Conservation (phyloP, 2,329 filamentous ascomycete genomes). For the Aspergillus vadensis region DNA sequence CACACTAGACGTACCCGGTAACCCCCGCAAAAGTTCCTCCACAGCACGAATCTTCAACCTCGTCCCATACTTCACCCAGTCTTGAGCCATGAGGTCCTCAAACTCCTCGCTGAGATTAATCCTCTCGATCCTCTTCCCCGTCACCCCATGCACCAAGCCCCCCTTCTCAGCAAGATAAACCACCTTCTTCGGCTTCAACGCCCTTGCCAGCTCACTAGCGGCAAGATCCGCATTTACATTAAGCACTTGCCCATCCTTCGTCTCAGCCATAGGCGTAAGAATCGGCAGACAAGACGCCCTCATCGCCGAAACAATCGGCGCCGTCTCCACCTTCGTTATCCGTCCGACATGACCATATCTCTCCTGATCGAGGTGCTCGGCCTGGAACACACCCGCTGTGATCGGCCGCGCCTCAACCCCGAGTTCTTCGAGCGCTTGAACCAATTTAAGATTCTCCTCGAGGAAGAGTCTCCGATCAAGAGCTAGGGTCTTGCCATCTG, state of each 20-base stretch:
- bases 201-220: conserved; percentile 85
- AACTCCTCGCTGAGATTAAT: conserved; percentile 98
- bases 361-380: conserved; percentile 92
- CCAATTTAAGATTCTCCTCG: conserved; percentile 90
- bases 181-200: conserved; percentile 91
- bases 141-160: conserved; percentile 88
- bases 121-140: conserved; percentile 87
- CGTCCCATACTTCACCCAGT: conserved; percentile 93
- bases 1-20: conserved; percentile 91
- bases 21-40: conserved; percentile 83
- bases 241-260: conserved; percentile 82
- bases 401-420: conserved; percentile 88
- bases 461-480: conserved; percentile 91
- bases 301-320: conserved; percentile 87
- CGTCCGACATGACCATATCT: conserved; percentile 96
- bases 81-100: conserved; percentile 85
- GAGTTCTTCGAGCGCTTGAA: conserved; percentile 84
- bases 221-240: conserved; percentile 99
- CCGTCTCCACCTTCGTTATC: conserved; percentile 87
- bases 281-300: conserved; percentile 89
- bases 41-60: conserved; percentile 96
- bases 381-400: conserved; percentile 84
- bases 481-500: conserved; percentile 90
- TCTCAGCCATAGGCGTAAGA: conserved; percentile 94
- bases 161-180: conserved; percentile 99